Evolutionary conservation across 305 asterid genomes (phyloP).

Genomic region (Fraxinus albicans): DNA sequence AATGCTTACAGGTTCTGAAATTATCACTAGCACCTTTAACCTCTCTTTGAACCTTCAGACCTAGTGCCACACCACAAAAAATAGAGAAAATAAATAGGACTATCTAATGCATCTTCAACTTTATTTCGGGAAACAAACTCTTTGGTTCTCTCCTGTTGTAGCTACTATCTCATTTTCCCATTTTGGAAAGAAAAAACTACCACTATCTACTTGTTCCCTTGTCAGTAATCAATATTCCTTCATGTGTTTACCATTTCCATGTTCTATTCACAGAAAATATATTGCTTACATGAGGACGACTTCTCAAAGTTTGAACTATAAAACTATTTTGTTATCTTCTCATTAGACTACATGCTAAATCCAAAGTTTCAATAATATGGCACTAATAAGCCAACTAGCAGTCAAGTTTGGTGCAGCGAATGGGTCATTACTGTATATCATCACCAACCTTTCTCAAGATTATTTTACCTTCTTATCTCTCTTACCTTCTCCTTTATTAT

Average conservation of each 20-base stretch:
- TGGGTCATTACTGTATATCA: background rate
- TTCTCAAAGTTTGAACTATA: background rate
- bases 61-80: background rate
- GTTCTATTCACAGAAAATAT: background rate
- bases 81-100: background rate
- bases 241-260: background rate
- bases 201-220: background rate
- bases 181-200: background rate
- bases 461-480: background rate
- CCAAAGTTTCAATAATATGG: background rate
- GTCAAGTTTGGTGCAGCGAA: background rate
- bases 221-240: background rate
- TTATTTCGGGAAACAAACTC: background rate
- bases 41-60: background rate
- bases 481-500: background rate
- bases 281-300: background rate
- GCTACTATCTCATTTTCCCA: background rate
- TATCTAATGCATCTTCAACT: background rate
- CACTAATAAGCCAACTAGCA: background rate
- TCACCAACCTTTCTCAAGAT: background rate
- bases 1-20: background rate
- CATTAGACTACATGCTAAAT: background rate
- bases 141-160: background rate
- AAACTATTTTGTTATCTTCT: background rate
- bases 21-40: background rate